Base-by-base conservation (phyloP, 176 grass and related monocot species). In the Avena eriantha region DNA sequence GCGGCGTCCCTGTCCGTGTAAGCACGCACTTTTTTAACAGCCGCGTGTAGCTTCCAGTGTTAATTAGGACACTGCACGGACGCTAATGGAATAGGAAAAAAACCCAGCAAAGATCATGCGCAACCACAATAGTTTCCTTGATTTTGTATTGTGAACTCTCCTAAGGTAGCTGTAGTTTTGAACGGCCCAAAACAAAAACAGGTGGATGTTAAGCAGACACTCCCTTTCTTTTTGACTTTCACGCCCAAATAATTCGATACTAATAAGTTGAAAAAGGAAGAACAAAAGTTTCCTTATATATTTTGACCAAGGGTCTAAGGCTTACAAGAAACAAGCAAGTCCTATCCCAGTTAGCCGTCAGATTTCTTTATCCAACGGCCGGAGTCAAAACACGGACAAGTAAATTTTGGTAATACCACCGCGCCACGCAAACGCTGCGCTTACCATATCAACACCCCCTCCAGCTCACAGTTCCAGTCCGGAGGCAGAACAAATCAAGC, bases 361-460 rank as follows among this genome's bases (percentile, higher is more conserved):
- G 46, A 41, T 78, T 67, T 86, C 7, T 83, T 83, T 47, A 90
- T 90, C 79, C 29, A 18, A 69, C 55, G 33, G 15, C 23, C 10
- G 0, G 19, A 23, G 80, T 73, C 34, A 26, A 48, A 79, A 41
- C 55, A 79, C 18, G 41, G 53, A 68, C 22, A 21, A 9, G 59
- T 31, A 60, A 69, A 56, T 15, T 13, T 22, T 3, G 24, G 78
- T 56, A 47, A 47, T 10, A 73, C 80, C 74, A 82, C 51, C 33
- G 4, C 61, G 5, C 41, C 51, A 73, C 35, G 36, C 73, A 23
- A 76, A 29, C 73, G 47, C 39, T 5, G 29, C 68, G 73, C 80
- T 88, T 85, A 74, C 71, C 84, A 73, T 77, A 76, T 47, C 78
- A 83, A 59, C 73, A 29, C 73, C 35, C 15, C 16, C 39, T 48